Base-by-base conservation (phyloP, 352 stramenopile species). In the Globisporangium abappressorium region DNA sequence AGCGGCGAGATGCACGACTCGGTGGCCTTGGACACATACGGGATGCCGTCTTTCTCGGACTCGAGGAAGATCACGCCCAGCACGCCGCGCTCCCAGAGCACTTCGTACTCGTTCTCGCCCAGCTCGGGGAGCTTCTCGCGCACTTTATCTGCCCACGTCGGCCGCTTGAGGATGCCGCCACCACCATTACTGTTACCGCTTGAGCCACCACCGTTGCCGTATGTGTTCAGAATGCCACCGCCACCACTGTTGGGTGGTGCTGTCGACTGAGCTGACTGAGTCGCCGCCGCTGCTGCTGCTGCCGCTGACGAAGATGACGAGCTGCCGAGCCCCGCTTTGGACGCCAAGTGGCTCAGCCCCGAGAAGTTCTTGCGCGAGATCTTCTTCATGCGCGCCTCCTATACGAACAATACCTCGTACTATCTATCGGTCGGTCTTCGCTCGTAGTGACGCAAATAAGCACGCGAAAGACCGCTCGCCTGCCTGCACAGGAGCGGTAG, bases 1-100 rank as follows among this genome's bases (percentile, higher is more conserved):
- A 81, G 70, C 20, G 84, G 74, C 49, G 88, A 94, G 57, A 92
- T 94, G 62, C 85, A 93, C 62, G 88, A 92, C 75, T 96, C 88
- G 8, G 86, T 96, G 60, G 87, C 86, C 62, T 94, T 96, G 12
- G 81, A 93, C 51, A 96, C 86, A 62, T 93, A 94, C 59, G 88
- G 88, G 30, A 96, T 91, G 34, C 87, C 86, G 66, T 91, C 82
- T 66, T 90, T 90, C 64, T 96, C 87, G 22, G 84, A 92, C 70
- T 96, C 88, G 57, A 93, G 77, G 65, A 96, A 94, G 67, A 94
- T 94, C 8, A 96, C 88, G 24, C 88, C 88, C 28, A 96, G 77
- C 66, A 94, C 86, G 61, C 88, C 88, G 46, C 86, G 86, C 64
- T 96, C 88, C 88, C 88, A 96, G 18, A 93, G 74, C 59, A 96